Percentiles rank a stretch among this genome's conserved stretches.
Conservation (phyloP, 2,329 filamentous ascomycete species). For the Periconia digitata region DNA sequence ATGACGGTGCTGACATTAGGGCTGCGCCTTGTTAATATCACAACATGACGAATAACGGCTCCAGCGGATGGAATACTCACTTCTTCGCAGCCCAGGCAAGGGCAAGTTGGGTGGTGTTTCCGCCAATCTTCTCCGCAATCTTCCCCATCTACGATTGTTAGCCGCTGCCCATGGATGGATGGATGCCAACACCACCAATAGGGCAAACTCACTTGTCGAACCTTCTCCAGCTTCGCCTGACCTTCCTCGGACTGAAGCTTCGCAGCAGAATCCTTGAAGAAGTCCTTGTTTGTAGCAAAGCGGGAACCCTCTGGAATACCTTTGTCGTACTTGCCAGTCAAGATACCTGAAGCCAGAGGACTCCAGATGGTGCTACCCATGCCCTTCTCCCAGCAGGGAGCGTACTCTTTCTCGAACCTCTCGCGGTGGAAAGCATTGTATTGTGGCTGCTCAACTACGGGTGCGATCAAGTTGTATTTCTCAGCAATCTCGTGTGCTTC, state of each 20-base stretch:
- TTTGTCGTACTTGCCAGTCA: constrained; percentile 67
- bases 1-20: constrained; percentile 60
- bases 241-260: constrained; percentile 53
- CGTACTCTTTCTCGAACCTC: constrained; percentile 64
- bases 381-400: constrained; percentile 57
- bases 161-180: no score
- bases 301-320: constrained; percentile 63
- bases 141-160: no score
- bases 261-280: constrained; percentile 60
- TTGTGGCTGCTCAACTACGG: constrained; percentile 57
- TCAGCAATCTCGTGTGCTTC: constrained; percentile 62
- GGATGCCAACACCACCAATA: no score
- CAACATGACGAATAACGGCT: background rate
- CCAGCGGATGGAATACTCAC: constrained; percentile 13
- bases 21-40: constrained; percentile 16
- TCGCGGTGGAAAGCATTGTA: constrained; percentile 65
- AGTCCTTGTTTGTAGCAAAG: constrained; percentile 59
- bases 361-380: constrained; percentile 61
- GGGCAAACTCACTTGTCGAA: constrained; percentile 56
- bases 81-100: constrained; percentile 64
- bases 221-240: constrained; percentile 59
- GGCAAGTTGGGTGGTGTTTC: constrained; percentile 54
- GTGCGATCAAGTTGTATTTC: constrained; percentile 63
- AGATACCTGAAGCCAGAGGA: constrained; percentile 58
- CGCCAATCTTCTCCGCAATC: constrained; percentile 53